Conservation (phyloP, 1,139 yeast species). For the Pichia sp. region DNA sequence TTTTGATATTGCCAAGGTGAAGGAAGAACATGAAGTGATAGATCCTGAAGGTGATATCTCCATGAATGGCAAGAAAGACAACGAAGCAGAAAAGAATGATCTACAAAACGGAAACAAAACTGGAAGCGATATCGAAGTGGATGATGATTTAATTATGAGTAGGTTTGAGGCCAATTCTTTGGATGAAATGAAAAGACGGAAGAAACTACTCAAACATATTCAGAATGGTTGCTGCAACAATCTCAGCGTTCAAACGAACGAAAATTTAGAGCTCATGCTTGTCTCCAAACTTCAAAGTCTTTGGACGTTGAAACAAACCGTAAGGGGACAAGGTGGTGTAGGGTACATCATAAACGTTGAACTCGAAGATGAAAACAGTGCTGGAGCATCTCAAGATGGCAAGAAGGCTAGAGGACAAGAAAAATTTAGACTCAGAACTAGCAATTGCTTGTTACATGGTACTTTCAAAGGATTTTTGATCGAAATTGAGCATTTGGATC, state of each 20-base stretch:
- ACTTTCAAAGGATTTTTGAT: conserved; percentile 65
- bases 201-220: conserved; percentile 26
- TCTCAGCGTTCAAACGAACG: conserved; percentile 44
- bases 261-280: conserved; percentile 46
- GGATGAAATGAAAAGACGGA: conserved; percentile 16
- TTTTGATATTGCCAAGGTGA: neutral
- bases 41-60: neutral
- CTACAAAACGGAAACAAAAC: neutral
- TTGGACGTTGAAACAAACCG: conserved; percentile 69
- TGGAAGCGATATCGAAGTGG: conserved; percentile 4
- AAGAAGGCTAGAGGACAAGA: conserved; percentile 23
- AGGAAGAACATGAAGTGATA: neutral
- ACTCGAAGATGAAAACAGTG: conserved; percentile 29
- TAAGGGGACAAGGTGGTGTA: conserved; percentile 74
- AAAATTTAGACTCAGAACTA: conserved; percentile 45
- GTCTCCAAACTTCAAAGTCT: conserved; percentile 60
- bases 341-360: conserved; percentile 52
- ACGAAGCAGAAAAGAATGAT: neutral
- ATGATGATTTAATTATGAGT: conserved; percentile 14
- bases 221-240: conserved; percentile 31
- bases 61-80: conserved; percentile 19
- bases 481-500: conserved; percentile 46
- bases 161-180: conserved; percentile 13
- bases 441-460: conserved; percentile 73
- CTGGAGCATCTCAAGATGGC: neutral